A percentile compares a stretch with the other conserved stretches of the same genome.
These are phyloP conservation scores for Candida germanica DNA, from an alignment of 805 yeast genomes.

Conservation along the genomic window DNA sequence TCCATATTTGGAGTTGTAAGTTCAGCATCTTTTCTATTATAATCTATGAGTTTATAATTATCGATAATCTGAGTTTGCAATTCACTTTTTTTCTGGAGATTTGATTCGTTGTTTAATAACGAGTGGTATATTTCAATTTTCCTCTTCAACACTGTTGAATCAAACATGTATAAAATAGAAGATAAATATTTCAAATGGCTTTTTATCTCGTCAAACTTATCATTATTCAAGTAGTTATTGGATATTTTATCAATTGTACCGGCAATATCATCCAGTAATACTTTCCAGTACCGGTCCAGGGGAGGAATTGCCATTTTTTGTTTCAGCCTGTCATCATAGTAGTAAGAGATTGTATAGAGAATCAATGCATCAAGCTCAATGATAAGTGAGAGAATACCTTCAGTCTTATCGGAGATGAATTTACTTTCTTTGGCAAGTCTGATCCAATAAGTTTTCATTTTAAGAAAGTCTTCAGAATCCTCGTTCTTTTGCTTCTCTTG, in stretches of 20 bases:
- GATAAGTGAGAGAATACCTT: slow-evolving; percentile 20
- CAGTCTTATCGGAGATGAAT: slow-evolving; percentile 15
- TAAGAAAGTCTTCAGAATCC: slow-evolving; percentile 5
- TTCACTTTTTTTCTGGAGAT: slow-evolving; percentile 6
- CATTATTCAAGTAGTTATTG: slow-evolving; percentile 6
- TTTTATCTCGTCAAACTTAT: slow-evolving; percentile 6
- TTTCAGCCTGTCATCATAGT: slow-evolving; percentile 31
- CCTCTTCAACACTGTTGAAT: slow-evolving; percentile 29
- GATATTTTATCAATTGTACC: slow-evolving; percentile 15
- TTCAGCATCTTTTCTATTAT: slow-evolving; percentile 5
- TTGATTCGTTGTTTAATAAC: slow-evolving; percentile 26
- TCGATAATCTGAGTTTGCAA: slow-evolving; percentile 4
- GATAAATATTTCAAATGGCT: slow-evolving; percentile 6
- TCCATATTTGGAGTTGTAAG: slow-evolving; percentile 9
- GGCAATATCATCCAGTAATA: slow-evolving; percentile 17
- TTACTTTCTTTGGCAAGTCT: slow-evolving; percentile 19
- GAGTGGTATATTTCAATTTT: slow-evolving; percentile 25
- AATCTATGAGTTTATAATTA: slow-evolving; percentile 6
- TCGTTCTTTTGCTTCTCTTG: neutral
- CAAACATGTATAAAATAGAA: slow-evolving; percentile 26
- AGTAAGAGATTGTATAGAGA: slow-evolving; percentile 24
- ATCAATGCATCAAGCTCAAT: slow-evolving; percentile 27
- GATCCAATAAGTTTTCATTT: slow-evolving; percentile 18
- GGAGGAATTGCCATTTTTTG: slow-evolving; percentile 22
- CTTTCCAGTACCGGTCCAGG: slow-evolving; percentile 31